Base-by-base conservation (phyloP, 1,284 basidiomycete species). In the Papiliotrema laurentii region DNA sequence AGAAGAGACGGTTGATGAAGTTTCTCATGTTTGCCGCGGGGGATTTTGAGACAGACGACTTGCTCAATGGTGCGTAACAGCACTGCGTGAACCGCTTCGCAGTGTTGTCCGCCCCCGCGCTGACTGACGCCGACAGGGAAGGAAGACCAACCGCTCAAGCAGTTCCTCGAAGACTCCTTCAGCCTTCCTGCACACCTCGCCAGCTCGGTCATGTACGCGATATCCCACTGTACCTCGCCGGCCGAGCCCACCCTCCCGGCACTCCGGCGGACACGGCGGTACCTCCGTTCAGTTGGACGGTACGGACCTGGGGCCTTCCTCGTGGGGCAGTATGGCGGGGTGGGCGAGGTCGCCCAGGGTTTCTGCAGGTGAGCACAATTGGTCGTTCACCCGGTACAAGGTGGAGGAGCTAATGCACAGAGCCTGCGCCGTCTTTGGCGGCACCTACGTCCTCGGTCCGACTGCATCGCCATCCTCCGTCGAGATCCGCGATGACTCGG, bases 251-350 rank as follows among this genome's bases (percentile, higher is more conserved):
- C 84, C 0, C 66, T 82, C 7, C 78, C 80, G 1, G 81, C 86
- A 0, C 72, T 96, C 3, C 69, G 71, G 22, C 81, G 90, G 10
- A 75, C 91, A 18, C 80, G 83, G 13, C 74, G 77, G 26, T 91
- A 89, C 66, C 78, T 97, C 21, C 81, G 78, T 35, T 89, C 90
- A 1, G 76, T 84, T 13, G 93, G 94, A 1, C 79, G 88, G 27
- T 97, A 96, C 64, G 94, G 94, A 5, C 75, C 87, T 10, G 90
- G 89, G 0, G 84, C 94, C 0, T 97, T 93, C 73, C 81, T 98
- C 14, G 80, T 97, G 4, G 90, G 89, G 0, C 92, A 97, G 61
- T 97, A 97, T 67, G 94, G 94, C 26, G 90, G 92, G 3, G 78
- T 85, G 0, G 91, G 92, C 2, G 92, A 96, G 64, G 83, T 94